Base-by-base conservation (phyloP, 345 rosid species). In the Acer saccharum region DNA sequence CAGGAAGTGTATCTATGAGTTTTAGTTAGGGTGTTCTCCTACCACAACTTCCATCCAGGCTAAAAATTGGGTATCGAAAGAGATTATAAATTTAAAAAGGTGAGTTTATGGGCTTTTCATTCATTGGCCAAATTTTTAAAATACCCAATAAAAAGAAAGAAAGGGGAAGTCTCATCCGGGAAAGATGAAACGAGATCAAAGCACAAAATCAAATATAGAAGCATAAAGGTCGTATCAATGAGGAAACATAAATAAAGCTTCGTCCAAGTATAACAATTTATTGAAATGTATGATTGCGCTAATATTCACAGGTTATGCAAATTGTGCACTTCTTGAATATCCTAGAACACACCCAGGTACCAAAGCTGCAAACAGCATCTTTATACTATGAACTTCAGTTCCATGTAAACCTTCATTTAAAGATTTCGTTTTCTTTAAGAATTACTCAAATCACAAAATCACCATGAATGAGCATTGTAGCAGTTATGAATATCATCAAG, bases 401-500 rank as follows among this genome's bases (percentile, higher is more conserved):
- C 44, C 25, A 20, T 4, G 21, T 25, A 21, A 62, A 13, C 54
- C 62, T 50, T 10, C 54, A 32, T 43, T 62, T 35, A 20, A 65
- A n/a, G 1, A 64, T 35, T 27, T 64, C 3, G 62, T 27, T 27
- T 55, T 62, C 57, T 74, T 27, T 6, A 65, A 41, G 10, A 64
- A 10, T 17, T 64, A 32, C 32, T 65, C 43, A 74, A 64, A 64
- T 21, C 17, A 35, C 9, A 23, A 67, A 66, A 35, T 50, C 20
- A 32, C 20, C 23, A 67, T 39, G 18, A 76, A 20, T 11, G 39
- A 65, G 35, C 65, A 35, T 14, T 14, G 58, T 54, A 35, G 65
- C 71, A 65, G 29, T 54, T 29, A 39, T 75, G 23, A 9, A 10
- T 58, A 76, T 14, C 78, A 68, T 13, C 41, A 32, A 14, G 44